phyloP scores from a whole-genome alignment of 1,284 basidiomycete species.

The Ustilago hordei region DNA sequence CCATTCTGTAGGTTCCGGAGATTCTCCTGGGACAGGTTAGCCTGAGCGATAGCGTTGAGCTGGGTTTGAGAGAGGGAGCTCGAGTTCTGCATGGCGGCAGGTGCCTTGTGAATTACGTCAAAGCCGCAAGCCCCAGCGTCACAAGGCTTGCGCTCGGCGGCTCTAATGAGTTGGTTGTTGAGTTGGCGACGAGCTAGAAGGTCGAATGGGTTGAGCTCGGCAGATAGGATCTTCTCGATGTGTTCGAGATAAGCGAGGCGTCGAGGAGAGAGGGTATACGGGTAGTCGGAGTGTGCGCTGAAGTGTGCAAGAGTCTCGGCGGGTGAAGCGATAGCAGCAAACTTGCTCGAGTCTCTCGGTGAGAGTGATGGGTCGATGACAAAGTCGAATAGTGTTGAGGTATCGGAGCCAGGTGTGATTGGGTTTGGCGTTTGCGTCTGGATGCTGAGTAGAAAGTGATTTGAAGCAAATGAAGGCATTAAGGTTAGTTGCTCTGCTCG shows the following conservation, averaged over 20 bases:
- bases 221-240: slow-evolving; percentile 39
- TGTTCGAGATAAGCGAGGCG: slow-evolving; percentile 32
- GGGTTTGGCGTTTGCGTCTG: slow-evolving; percentile 28
- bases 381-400: slow-evolving; percentile 40
- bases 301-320: slow-evolving; percentile 27
- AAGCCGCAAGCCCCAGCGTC: slow-evolving; percentile 13
- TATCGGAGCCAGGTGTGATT: slow-evolving; percentile 43
- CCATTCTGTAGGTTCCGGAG: slow-evolving; percentile 7
- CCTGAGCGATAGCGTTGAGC: slow-evolving; percentile 10
- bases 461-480: slow-evolving; percentile 30
- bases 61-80: slow-evolving; percentile 1
- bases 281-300: background rate
- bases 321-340: slow-evolving; percentile 22
- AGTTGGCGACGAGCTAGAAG: slow-evolving; percentile 25
- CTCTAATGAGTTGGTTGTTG: slow-evolving; percentile 1
- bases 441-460: slow-evolving; percentile 12
- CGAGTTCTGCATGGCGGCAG: slow-evolving; percentile 35
- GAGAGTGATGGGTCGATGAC: slow-evolving; percentile 16
- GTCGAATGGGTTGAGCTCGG: slow-evolving; percentile 42
- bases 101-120: slow-evolving; percentile 12
- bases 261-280: slow-evolving; percentile 14
- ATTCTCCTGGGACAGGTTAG: slow-evolving; percentile 1
- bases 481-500: slow-evolving; percentile 20
- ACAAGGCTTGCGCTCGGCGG: slow-evolving; percentile 7
- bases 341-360: slow-evolving; percentile 10